Evolutionary conservation across 495 filamentous ascomycete species (phyloP).

Genomic region (Copromyces sp.): DNA sequence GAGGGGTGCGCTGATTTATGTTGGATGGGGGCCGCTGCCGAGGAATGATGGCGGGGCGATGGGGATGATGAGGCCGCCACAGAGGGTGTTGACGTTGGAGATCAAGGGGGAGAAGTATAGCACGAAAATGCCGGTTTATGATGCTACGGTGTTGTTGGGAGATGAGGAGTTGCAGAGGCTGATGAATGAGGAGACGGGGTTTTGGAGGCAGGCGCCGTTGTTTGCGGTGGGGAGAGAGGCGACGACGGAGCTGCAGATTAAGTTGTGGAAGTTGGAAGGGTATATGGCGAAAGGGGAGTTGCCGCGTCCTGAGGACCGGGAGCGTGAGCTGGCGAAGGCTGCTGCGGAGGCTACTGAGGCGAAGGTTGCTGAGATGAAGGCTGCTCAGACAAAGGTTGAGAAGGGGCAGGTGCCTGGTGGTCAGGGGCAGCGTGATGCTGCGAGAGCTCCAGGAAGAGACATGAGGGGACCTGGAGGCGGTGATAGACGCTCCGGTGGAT

Average conservation of each 20-base stretch:
- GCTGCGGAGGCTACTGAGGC: not conserved
- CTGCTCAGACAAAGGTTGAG: not conserved
- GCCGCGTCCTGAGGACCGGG: not conserved
- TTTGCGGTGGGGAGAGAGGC: constrained; percentile 32
- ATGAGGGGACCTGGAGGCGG: not conserved
- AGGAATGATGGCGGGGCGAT: no score
- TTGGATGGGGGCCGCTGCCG: not conserved
- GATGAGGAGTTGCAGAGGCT: constrained; percentile 23
- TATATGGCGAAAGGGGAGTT: constrained; percentile 31
- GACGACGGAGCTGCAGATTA: constrained; percentile 43
- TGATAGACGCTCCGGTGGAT: not conserved
- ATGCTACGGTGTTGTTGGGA: constrained; percentile 32
- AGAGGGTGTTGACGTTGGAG: constrained; percentile 21
- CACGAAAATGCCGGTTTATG: constrained; percentile 29
- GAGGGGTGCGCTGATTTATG: constrained; percentile 27
- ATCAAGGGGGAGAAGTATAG: constrained; percentile 11
- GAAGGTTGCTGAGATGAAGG: not conserved
- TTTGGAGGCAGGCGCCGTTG: constrained; percentile 26
- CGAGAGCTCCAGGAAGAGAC: not conserved
- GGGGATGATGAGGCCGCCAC: constrained; percentile 1
- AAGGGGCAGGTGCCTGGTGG: not conserved
- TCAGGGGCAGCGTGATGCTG: not conserved
- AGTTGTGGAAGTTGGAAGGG: constrained; percentile 60
- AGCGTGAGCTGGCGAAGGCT: not conserved
- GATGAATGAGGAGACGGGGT: constrained; percentile 9